Evolutionary conservation across 306 rosid species (phyloP).

Genomic region (Prunus dulcis): DNA sequence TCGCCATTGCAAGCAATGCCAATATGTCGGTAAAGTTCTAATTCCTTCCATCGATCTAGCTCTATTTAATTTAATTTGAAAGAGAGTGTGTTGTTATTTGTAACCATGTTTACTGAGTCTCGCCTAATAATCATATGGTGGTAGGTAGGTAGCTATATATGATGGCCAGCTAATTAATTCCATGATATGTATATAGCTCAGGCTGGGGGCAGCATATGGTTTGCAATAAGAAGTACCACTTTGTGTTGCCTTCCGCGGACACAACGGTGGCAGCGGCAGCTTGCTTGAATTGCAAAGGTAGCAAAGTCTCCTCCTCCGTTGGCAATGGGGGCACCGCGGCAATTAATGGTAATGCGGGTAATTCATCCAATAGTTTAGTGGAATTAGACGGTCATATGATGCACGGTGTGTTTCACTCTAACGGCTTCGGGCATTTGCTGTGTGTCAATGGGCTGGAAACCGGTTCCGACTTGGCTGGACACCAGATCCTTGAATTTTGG

Average conservation of each 20-base stretch:
- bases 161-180: background rate
- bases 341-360: background rate
- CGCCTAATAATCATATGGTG: background rate
- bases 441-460: slow-evolving; percentile 72
- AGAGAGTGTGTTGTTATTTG: background rate
- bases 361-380: slow-evolving; percentile 20
- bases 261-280: slow-evolving; percentile 35
- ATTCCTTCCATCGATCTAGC: background rate
- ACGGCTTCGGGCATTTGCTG: slow-evolving; percentile 85
- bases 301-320: background rate
- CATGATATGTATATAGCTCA: slow-evolving; percentile 20
- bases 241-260: slow-evolving; percentile 75
- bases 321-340: background rate
- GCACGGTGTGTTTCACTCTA: slow-evolving; percentile 89
- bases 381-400: slow-evolving; percentile 59
- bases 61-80: background rate
- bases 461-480: slow-evolving; percentile 63
- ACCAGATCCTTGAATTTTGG: slow-evolving; percentile 70
- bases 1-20: slow-evolving; percentile 74
- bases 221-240: slow-evolving; percentile 87
- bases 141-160: background rate
- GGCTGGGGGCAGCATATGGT: slow-evolving; percentile 85
- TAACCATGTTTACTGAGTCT: background rate
- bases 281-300: slow-evolving; percentile 26
- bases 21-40: slow-evolving; percentile 61